phyloP scores from a whole-genome alignment of 2,329 filamentous ascomycete species.

The Colletotrichum abscissum region DNA sequence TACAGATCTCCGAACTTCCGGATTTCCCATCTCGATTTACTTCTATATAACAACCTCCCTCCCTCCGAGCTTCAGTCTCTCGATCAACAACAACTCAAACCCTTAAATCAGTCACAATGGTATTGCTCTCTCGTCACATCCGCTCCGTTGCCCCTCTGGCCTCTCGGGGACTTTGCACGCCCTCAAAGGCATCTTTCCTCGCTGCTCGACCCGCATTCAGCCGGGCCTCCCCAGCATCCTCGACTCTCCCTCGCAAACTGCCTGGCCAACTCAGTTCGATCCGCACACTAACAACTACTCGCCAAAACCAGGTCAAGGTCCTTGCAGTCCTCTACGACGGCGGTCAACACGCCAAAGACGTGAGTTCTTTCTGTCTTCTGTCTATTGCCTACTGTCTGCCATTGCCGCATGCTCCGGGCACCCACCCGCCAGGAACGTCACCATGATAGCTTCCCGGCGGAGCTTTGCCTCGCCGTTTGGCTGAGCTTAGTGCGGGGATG shows the following conservation, averaged over 20 bases:
- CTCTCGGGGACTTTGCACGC: conserved; percentile 42
- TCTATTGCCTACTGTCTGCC: not conserved
- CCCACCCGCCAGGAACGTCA: conserved; percentile 19
- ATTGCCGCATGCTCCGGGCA: not conserved
- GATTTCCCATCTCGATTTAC: not conserved
- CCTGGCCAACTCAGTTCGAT: conserved; percentile 57
- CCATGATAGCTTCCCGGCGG: conserved; percentile 21
- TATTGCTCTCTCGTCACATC: conserved; percentile 45
- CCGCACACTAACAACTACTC: conserved; percentile 65
- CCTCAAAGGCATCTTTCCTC: conserved; percentile 38
- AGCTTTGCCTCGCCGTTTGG: conserved; percentile 28
- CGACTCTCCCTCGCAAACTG: conserved; percentile 56
- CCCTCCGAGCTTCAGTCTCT: conserved; percentile 2
- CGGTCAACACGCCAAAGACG: conserved; percentile 86
- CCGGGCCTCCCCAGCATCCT: conserved; percentile 27
- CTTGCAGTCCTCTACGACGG: conserved; percentile 95
- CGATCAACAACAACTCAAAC: not conserved
- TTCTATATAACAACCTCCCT: conserved; percentile 28
- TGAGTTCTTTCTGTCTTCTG: conserved; percentile 53
- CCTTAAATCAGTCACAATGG: conserved; percentile 41
- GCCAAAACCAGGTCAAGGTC: conserved; percentile 83
- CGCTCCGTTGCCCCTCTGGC: conserved; percentile 40
- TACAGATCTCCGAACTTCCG: conserved; percentile 13
- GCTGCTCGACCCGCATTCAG: conserved; percentile 36
- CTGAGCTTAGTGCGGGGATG: conserved; percentile 30